These are phyloP conservation scores for Phlebiopsis gigantea DNA, from an alignment of 768 basidiomycete genomes.

Conservation along the genomic window DNA sequence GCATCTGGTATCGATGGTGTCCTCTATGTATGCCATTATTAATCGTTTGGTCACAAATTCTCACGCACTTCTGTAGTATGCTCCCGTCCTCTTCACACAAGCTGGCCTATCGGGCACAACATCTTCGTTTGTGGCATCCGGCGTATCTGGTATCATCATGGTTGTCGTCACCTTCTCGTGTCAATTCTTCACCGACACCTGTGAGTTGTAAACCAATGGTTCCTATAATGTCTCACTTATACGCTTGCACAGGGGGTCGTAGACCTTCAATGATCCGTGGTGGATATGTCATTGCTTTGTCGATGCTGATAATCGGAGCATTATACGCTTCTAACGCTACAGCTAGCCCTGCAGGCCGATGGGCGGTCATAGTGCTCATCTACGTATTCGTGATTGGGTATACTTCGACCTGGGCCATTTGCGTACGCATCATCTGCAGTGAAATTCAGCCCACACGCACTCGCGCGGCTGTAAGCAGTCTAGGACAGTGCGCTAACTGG, in stretches of 20 bases:
- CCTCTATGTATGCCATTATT: conserved; percentile 21
- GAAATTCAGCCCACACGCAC: conserved; percentile 46
- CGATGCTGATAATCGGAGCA: conserved; percentile 37
- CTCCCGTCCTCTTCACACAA: conserved; percentile 44
- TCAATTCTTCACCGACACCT: conserved; percentile 36
- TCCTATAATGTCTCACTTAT: not conserved
- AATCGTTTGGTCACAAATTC: not conserved
- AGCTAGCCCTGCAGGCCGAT: conserved; percentile 27
- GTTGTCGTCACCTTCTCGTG: conserved; percentile 33
- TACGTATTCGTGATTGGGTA: conserved; percentile 42
- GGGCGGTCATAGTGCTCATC: conserved; percentile 40
- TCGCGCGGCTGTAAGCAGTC: conserved; percentile 36
- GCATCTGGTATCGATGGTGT: conserved; percentile 31
- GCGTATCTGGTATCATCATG: conserved; percentile 42
- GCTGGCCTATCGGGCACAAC: conserved; percentile 43
- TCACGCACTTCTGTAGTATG: conserved; percentile 35
- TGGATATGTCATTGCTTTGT: conserved; percentile 32
- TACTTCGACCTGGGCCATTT: conserved; percentile 39
- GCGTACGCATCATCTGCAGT: conserved; percentile 34
- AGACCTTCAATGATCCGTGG: conserved; percentile 38
- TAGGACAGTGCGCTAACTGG: conserved; percentile 38
- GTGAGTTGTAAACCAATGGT: conserved; percentile 18
- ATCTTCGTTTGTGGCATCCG: conserved; percentile 47
- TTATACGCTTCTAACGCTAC: conserved; percentile 37
- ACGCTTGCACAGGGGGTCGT: conserved; percentile 23